Evolutionary conservation across 78 protist species (phyloP).

Genomic region (Dictyostelium citrinum): DNA sequence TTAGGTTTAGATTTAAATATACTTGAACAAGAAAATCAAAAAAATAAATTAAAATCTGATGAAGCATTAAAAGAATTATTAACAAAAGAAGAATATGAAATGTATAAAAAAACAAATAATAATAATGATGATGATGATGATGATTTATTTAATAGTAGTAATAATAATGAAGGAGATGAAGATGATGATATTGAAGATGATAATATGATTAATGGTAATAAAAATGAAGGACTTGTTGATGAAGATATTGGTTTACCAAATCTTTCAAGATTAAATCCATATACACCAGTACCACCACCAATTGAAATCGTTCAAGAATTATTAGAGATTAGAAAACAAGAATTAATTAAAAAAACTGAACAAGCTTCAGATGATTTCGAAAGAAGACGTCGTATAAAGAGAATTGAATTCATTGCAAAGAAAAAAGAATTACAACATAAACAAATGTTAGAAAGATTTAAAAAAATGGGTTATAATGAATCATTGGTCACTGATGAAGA

Average conservation of each 20-base stretch:
- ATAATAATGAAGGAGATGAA: not conserved
- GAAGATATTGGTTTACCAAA: conserved; percentile 46
- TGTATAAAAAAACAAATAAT: not conserved
- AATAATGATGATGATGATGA: not conserved
- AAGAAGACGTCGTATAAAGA: not conserved
- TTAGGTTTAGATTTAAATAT: not conserved
- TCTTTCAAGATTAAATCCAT: conserved; percentile 26
- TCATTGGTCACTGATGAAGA: not conserved
- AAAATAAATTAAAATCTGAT: not conserved
- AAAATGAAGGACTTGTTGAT: not conserved
- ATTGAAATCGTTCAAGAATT: conserved; percentile 11
- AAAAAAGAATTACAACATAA: conserved; percentile 30
- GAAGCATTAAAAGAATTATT: not conserved
- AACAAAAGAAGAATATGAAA: not conserved
- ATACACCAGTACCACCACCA: conserved; percentile 7
- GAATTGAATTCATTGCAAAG: conserved; percentile 55
- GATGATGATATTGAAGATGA: not conserved
- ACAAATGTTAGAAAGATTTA: conserved; percentile 6
- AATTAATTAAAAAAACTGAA: conserved; percentile 15
- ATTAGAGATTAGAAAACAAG: conserved; percentile 13
- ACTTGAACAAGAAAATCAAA: not conserved
- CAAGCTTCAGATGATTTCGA: conserved; percentile 33
- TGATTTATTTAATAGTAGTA: too few species aligned
- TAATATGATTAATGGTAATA: not conserved
- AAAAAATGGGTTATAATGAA: not conserved